These are phyloP conservation scores for Fusarium nanum DNA, from an alignment of 2,329 filamentous ascomycete species.

Conservation along the genomic window DNA sequence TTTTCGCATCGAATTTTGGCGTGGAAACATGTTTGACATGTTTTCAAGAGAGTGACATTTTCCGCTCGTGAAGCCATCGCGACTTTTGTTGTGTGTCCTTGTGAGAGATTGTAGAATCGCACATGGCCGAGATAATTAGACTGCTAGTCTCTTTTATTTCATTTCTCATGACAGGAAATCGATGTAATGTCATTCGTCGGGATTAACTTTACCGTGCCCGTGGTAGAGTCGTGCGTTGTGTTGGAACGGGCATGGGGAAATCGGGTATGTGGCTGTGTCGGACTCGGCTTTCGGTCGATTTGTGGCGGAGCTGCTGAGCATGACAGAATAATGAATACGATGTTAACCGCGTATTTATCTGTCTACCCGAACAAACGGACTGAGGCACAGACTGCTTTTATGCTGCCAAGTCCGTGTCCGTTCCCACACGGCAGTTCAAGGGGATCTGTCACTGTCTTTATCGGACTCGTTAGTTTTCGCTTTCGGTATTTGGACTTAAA, in stretches of 20 bases:
- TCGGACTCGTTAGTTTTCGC: slow-evolving; percentile 5
- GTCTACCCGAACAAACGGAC: not conserved
- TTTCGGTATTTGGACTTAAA: not conserved
- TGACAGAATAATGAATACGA: not conserved
- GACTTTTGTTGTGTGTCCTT: not conserved
- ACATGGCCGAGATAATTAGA: not conserved
- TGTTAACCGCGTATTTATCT: not conserved
- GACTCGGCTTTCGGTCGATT: not conserved
- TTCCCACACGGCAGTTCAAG: slow-evolving; percentile 10
- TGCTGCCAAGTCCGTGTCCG: slow-evolving; percentile 27
- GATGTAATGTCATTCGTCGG: slow-evolving; percentile 1
- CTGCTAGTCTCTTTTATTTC: not conserved
- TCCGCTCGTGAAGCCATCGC: slow-evolving; percentile 30
- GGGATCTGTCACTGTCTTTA: not conserved
- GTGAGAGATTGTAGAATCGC: no score
- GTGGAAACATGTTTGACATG: slow-evolving; percentile 52
- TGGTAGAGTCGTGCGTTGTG: not conserved
- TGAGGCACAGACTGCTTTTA: slow-evolving; percentile 8
- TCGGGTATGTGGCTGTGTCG: not conserved
- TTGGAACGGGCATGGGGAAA: not conserved
- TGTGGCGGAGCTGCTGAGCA: not conserved
- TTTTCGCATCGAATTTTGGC: slow-evolving; percentile 53
- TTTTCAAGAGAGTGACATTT: slow-evolving; percentile 42
- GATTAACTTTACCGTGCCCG: not conserved
- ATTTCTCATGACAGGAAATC: not conserved